phyloP scores from a whole-genome alignment of 768 basidiomycete species.

The Phaffia tasmanica region DNA sequence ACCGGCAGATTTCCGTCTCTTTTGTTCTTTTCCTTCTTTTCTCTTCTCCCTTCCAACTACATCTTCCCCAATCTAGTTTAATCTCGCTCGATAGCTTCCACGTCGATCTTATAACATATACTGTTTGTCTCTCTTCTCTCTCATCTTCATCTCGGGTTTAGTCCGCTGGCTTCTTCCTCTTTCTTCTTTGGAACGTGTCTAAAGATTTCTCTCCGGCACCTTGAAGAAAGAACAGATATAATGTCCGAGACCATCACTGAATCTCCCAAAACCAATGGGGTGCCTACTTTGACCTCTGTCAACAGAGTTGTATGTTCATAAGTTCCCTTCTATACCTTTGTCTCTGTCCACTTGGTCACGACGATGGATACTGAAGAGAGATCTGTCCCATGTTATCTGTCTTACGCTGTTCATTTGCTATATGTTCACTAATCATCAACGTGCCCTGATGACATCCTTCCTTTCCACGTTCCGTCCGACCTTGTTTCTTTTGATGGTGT shows the following conservation, averaged over 20 bases:
- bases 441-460: too few relatives aligned
- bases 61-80: too few relatives aligned
- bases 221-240: background rate
- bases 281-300: slow-evolving; percentile 7
- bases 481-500: background rate
- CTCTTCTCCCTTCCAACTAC: too few relatives aligned
- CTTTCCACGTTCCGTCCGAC: background rate
- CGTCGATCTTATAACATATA: too few relatives aligned
- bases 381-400: background rate
- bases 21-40: too few relatives aligned
- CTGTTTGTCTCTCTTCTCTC: too few relatives aligned
- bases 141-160: too few relatives aligned
- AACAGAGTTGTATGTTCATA: background rate
- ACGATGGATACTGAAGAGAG: background rate
- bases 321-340: background rate
- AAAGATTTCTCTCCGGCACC: too few relatives aligned
- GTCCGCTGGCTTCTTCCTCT: too few relatives aligned
- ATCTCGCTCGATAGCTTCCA: too few relatives aligned
- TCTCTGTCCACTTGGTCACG: background rate
- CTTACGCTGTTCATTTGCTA: background rate
- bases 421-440: background rate
- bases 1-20: too few relatives aligned
- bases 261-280: background rate
- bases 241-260: background rate
- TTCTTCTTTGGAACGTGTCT: too few relatives aligned